A percentile compares a stretch with the other conserved stretches of the same genome.
Evolutionary conservation across 352 stramenopile genomes (phyloP).

Genomic region (Globisporangium middletonii): DNA sequence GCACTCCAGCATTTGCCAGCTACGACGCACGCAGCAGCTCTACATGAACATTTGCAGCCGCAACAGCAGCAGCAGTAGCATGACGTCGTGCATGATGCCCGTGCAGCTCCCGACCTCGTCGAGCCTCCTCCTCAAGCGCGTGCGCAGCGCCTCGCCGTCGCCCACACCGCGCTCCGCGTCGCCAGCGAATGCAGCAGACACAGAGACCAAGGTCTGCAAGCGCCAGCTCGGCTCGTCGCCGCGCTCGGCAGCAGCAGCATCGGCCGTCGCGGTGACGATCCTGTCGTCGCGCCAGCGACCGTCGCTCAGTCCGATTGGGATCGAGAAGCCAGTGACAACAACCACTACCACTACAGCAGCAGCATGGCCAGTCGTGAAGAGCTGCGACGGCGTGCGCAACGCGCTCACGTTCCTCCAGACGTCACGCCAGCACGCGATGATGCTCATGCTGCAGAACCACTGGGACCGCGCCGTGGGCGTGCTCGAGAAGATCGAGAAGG

Average conservation of each 20-base stretch:
- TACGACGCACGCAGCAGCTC: no score
- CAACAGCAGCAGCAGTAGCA: constrained; percentile 6
- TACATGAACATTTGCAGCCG: no score
- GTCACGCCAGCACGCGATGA: constrained; percentile 63
- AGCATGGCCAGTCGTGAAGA: constrained; percentile 38
- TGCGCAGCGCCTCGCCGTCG: constrained; percentile 24
- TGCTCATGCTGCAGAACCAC: constrained; percentile 75
- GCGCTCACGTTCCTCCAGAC: constrained; percentile 59
- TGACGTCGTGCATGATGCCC: constrained; percentile 26
- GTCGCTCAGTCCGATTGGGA: constrained; percentile 3
- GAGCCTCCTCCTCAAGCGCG: constrained; percentile 37
- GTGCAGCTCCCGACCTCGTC: constrained; percentile 30
- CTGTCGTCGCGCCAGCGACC: constrained; percentile 12
- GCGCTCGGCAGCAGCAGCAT: constrained; percentile 19
- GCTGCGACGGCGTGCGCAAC: constrained; percentile 59
- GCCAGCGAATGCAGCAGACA: constrained; percentile 5
- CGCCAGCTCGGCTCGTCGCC: constrained; percentile 41
- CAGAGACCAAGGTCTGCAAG: constrained; percentile 56
- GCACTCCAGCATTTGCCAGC: no score
- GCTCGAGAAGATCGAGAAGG: constrained; percentile 70
- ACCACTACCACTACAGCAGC: neutral
- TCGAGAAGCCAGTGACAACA: neutral
- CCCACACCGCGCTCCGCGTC: constrained; percentile 12
- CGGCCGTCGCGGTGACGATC: constrained; percentile 10
- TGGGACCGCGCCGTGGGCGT: constrained; percentile 69